These are phyloP conservation scores for Mycena capillaripes DNA, from an alignment of 768 basidiomycete species.

Conservation along the genomic window DNA sequence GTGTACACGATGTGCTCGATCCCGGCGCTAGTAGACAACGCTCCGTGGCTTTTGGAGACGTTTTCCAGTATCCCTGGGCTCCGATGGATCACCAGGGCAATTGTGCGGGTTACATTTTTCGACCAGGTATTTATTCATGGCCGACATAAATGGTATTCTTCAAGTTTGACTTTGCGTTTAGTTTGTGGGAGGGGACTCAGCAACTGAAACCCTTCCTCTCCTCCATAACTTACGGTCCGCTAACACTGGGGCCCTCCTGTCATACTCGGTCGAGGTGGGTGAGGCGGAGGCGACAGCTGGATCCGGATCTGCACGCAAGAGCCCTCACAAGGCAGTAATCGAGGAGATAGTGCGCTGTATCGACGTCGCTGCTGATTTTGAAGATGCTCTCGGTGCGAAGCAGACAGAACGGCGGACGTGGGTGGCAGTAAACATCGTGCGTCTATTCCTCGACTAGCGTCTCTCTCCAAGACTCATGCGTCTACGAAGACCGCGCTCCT, in stretches of 20 bases:
- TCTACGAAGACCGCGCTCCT: slow-evolving; percentile 74
- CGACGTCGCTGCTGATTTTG: slow-evolving; percentile 86
- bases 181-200: slow-evolving; percentile 94
- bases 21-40: slow-evolving; percentile 80
- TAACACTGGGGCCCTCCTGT: slow-evolving; percentile 84
- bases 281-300: slow-evolving; percentile 61
- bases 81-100: slow-evolving; percentile 71
- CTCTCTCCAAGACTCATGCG: not conserved
- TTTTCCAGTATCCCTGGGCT: slow-evolving; percentile 71
- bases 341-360: slow-evolving; percentile 84
- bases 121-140: slow-evolving; percentile 67
- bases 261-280: slow-evolving; percentile 90
- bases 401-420: slow-evolving; percentile 71
- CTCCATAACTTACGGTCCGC: slow-evolving; percentile 72
- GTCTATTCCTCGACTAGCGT: slow-evolving; percentile 39
- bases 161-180: slow-evolving; percentile 42
- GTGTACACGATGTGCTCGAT: slow-evolving; percentile 88
- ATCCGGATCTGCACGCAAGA: slow-evolving; percentile 40
- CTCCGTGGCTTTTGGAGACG: slow-evolving; percentile 73
- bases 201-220: slow-evolving; percentile 74
- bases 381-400: slow-evolving; percentile 58
- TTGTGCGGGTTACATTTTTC: slow-evolving; percentile 89
- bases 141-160: not conserved
- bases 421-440: slow-evolving; percentile 88
- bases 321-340: slow-evolving; percentile 73